Conservation (phyloP, 2,329 filamentous ascomycete genomes). For the Phaeosphaeriaceae sp. region DNA sequence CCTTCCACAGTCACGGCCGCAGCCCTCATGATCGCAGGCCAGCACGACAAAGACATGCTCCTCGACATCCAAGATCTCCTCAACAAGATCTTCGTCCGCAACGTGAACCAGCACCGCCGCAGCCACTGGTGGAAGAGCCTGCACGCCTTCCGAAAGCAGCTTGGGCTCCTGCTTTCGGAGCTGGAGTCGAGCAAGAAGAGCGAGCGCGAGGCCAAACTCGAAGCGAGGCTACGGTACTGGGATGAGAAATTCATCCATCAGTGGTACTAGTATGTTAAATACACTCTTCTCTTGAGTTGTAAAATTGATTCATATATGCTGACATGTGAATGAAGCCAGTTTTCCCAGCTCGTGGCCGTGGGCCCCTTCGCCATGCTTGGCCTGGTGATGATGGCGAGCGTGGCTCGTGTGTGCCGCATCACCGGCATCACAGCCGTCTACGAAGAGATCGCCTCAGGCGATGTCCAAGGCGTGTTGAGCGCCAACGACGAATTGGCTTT, state of each 20-base stretch:
- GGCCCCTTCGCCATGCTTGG: constrained; percentile 55
- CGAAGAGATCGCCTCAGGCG: constrained; percentile 51
- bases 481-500: constrained; percentile 51
- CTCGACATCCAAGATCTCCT: constrained; percentile 63
- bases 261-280: constrained; percentile 49
- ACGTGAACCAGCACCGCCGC: constrained; percentile 87
- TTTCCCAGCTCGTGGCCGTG: constrained; percentile 55
- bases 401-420: constrained; percentile 51
- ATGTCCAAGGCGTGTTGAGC: constrained; percentile 52
- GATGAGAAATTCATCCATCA: constrained; percentile 43
- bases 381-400: constrained; percentile 51
- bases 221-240: constrained; percentile 48
- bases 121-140: constrained; percentile 84
- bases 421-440: constrained; percentile 51
- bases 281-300: not conserved
- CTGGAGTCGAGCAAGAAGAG: constrained; percentile 28
- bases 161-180: constrained; percentile 60
- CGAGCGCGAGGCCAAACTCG: constrained; percentile 28
- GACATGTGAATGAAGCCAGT: constrained; percentile 37
- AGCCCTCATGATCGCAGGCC: constrained; percentile 23
- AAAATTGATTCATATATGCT: constrained; percentile 7
- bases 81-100: constrained; percentile 77
- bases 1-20: constrained; percentile 24
- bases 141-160: constrained; percentile 71
- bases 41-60: constrained; percentile 41